Evolutionary conservation across 306 rosid species (phyloP).

Genomic region (Rosa persica): DNA sequence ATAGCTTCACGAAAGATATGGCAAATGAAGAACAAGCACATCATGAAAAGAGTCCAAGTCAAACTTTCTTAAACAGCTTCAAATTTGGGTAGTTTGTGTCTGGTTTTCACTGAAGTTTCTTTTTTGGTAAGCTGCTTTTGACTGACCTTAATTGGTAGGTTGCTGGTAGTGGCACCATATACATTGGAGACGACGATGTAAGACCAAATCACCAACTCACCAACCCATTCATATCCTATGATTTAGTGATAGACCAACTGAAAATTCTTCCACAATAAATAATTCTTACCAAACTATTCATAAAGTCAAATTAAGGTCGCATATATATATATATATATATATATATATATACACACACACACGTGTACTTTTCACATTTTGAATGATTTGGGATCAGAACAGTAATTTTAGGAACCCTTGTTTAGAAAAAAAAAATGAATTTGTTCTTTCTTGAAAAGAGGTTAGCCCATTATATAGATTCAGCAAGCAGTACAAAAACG

Average conservation of each 20-base stretch:
- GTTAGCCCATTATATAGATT: too few species aligned
- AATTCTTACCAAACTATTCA: background rate
- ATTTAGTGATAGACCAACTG: background rate
- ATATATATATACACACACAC: too few species aligned
- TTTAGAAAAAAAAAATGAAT: too few species aligned
- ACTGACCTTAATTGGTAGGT: conserved; percentile 2
- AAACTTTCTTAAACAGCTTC: background rate
- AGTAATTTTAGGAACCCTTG: too few species aligned
- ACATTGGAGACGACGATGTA: background rate
- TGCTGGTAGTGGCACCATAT: background rate
- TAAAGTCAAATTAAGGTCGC: too few species aligned
- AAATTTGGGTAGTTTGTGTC: background rate
- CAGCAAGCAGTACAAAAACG: too few species aligned
- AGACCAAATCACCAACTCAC: conserved; percentile 13
- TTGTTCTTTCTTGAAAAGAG: too few species aligned
- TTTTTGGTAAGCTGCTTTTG: conserved; percentile 8
- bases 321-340: too few species aligned
- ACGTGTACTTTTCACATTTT: too few species aligned
- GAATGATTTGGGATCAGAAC: too few species aligned
- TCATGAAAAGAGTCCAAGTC: background rate
- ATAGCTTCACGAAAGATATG: background rate
- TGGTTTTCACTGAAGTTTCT: background rate
- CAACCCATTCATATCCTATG: background rate
- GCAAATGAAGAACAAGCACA: background rate
- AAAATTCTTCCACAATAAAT: background rate